Evolutionary conservation across 352 stramenopile genomes (phyloP).

Genomic region (Pythium aristosporum): DNA sequence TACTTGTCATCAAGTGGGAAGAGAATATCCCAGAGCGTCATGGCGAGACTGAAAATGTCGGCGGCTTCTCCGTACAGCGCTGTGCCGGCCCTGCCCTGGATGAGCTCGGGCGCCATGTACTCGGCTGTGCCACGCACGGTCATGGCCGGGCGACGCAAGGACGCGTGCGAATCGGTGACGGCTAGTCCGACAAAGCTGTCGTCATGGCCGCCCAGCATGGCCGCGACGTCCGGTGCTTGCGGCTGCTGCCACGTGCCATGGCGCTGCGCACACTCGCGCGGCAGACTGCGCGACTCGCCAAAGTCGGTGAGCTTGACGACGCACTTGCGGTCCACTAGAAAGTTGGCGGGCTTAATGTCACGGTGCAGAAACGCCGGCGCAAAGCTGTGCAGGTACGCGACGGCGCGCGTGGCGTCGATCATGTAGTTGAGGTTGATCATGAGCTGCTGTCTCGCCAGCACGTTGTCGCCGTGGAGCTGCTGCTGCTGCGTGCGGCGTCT

Average conservation of each 20-base stretch:
- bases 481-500: slow-evolving; percentile 16
- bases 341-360: slow-evolving; percentile 81
- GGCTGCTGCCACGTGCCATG: slow-evolving; percentile 24
- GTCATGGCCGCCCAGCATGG: background rate
- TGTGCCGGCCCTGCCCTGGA: slow-evolving; percentile 64
- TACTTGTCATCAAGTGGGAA: slow-evolving; percentile 69
- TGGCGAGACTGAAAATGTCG: slow-evolving; percentile 70
- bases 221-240: background rate
- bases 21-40: slow-evolving; percentile 81
- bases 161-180: background rate
- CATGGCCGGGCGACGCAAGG: slow-evolving; percentile 34
- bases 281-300: slow-evolving; percentile 35
- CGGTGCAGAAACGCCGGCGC: slow-evolving; percentile 66
- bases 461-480: slow-evolving; percentile 28
- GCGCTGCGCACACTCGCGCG: slow-evolving; percentile 17
- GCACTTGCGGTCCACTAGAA: slow-evolving; percentile 61
- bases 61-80: slow-evolving; percentile 69
- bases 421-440: slow-evolving; percentile 65
- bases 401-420: slow-evolving; percentile 55
- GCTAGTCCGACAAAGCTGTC: slow-evolving; percentile 10
- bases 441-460: slow-evolving; percentile 45
- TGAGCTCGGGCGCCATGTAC: slow-evolving; percentile 84
- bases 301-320: slow-evolving; percentile 40
- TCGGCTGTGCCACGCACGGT: slow-evolving; percentile 75
- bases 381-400: slow-evolving; percentile 77